These are phyloP conservation scores for Chenopodium quinoa DNA, from an alignment of 148 eudicot genomes.

Conservation along the genomic window DNA sequence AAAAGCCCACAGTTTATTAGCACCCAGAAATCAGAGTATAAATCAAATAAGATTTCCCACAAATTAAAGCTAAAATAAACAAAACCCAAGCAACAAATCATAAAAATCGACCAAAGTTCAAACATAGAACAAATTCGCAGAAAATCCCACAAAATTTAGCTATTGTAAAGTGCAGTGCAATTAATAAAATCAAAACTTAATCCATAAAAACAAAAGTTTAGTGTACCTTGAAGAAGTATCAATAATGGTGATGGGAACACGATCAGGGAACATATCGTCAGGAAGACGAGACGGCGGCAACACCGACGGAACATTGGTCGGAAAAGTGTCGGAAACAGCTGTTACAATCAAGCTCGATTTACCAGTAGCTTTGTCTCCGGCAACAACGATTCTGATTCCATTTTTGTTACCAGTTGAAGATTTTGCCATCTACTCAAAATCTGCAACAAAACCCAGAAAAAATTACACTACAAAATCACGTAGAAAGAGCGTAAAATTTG, in stretches of 20 bases:
- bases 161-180: not conserved
- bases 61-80: too few relatives aligned
- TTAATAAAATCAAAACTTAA: not conserved
- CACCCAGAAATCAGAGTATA: not conserved
- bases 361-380: slow-evolving; percentile 83
- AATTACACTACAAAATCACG: not conserved
- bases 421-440: slow-evolving; percentile 17
- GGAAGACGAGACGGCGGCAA: slow-evolving; percentile 87
- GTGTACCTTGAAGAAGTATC: slow-evolving; percentile 82
- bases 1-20: not conserved
- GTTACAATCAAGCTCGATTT: slow-evolving; percentile 82
- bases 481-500: not conserved
- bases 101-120: slow-evolving; percentile 5
- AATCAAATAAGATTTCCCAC: not conserved
- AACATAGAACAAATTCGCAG: not conserved
- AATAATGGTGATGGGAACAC: slow-evolving; percentile 69
- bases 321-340: slow-evolving; percentile 70
- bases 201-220: not conserved
- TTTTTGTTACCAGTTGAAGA: slow-evolving; percentile 24
- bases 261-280: slow-evolving; percentile 74
- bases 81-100: not conserved
- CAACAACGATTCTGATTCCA: slow-evolving; percentile 76
- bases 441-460: not conserved
- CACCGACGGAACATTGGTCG: slow-evolving; percentile 57
- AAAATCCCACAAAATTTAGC: not conserved